Percentiles rank a stretch among this genome's conserved stretches.
Conservation (phyloP, 2,329 filamentous ascomycete genomes). For the Diaporthe sp. region DNA sequence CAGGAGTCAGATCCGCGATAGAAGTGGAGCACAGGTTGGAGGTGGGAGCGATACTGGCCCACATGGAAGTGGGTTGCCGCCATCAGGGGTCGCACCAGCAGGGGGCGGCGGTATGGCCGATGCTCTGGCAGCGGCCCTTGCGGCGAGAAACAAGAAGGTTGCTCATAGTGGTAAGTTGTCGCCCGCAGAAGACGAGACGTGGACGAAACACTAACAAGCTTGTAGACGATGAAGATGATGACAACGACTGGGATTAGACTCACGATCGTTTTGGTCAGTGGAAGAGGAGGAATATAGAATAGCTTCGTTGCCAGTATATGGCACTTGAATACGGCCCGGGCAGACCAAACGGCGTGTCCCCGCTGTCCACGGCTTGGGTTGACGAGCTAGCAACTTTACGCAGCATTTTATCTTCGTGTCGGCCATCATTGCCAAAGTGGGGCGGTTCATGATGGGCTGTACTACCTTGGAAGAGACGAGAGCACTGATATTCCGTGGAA, state of each 20-base stretch:
- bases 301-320: neutral
- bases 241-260: conserved; percentile 73
- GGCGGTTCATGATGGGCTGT: conserved; percentile 2
- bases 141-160: conserved; percentile 92
- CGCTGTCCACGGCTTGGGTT: neutral
- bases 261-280: neutral
- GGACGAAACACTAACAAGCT: conserved; percentile 38
- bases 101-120: conserved; percentile 80
- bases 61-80: conserved; percentile 61
- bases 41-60: conserved; percentile 57
- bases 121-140: conserved; percentile 81
- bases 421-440: neutral
- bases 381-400: conserved; percentile 7
- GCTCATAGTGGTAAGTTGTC: conserved; percentile 86
- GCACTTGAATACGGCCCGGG: neutral
- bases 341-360: too few species aligned
- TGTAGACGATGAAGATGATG: conserved; percentile 79
- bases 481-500: neutral
- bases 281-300: neutral
- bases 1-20: conserved; percentile 74
- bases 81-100: conserved; percentile 62
- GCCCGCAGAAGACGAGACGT: neutral
- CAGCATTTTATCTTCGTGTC: conserved; percentile 23
- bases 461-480: neutral
- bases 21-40: conserved; percentile 72